phyloP scores from a whole-genome alignment of 1,139 yeast species.

The Arxiozyma bovina region DNA sequence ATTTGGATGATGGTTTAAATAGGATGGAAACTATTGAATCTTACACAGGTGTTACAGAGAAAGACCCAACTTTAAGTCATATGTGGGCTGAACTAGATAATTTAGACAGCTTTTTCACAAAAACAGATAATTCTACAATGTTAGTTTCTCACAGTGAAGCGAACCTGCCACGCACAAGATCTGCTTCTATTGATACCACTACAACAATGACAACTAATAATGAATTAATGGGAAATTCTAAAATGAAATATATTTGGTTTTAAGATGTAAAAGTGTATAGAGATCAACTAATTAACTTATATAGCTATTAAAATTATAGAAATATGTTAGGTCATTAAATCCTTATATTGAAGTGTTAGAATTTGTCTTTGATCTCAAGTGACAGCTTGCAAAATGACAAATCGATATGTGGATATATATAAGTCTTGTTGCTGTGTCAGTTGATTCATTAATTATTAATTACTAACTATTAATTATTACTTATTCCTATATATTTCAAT shows the following conservation, averaged over 20 bases:
- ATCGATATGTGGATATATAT: too few relatives aligned
- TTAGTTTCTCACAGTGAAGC: conserved; percentile 8
- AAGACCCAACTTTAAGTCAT: conserved; percentile 67
- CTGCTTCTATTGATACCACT: conserved; percentile 46
- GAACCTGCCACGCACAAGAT: conserved; percentile 35
- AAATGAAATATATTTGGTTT: conserved; percentile 1
- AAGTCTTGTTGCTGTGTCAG: background rate
- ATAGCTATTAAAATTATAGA: background rate
- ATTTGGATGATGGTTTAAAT: conserved; percentile 31
- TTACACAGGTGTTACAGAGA: conserved; percentile 46
- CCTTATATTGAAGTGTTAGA: too few relatives aligned
- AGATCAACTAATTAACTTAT: background rate
- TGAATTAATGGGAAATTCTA: background rate
- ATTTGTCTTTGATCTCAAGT: too few relatives aligned
- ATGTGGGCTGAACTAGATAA: conserved; percentile 97
- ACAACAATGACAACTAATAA: conserved; percentile 52
- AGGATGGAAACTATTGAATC: conserved; percentile 31
- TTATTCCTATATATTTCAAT: too few relatives aligned
- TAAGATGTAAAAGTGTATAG: background rate
- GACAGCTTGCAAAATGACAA: too few relatives aligned
- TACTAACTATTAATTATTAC: too few relatives aligned
- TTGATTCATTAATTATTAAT: background rate
- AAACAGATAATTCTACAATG: conserved; percentile 25
- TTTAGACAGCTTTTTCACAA: conserved; percentile 84
- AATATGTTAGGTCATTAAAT: background rate